Conservation (phyloP, 2,329 filamentous ascomycete genomes). For the Claviceps spartinae region DNA sequence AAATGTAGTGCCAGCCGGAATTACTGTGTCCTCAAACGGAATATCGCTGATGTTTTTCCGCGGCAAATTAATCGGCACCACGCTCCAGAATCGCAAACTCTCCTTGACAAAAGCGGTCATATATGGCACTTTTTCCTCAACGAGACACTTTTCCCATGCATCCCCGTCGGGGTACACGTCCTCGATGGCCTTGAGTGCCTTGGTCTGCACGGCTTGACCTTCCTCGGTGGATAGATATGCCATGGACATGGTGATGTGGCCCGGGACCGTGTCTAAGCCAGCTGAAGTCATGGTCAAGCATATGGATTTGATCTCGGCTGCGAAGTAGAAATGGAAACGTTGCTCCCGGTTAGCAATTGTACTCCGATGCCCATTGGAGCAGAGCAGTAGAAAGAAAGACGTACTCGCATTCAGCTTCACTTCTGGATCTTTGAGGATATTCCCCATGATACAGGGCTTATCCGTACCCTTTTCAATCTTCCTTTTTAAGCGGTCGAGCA, state of each 20-base stretch:
- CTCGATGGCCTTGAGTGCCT: constrained; percentile 56
- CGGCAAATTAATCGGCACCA: constrained; percentile 67
- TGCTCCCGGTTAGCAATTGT: neutral
- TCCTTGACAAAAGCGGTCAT: constrained; percentile 69
- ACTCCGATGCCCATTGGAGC: neutral
- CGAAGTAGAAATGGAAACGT: neutral
- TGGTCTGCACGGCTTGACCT: constrained; percentile 57
- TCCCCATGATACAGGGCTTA: constrained; percentile 28
- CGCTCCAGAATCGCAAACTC: constrained; percentile 63
- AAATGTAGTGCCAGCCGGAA: constrained; percentile 65
- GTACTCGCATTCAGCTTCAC: constrained; percentile 25
- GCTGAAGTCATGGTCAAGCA: constrained; percentile 73
- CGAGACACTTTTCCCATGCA: constrained; percentile 60
- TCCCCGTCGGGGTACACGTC: constrained; percentile 58
- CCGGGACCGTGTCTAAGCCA: constrained; percentile 68
- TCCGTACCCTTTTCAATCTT: constrained; percentile 26
- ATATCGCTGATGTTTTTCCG: constrained; percentile 61
- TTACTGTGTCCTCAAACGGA: constrained; percentile 48
- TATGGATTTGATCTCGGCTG: constrained; percentile 66
- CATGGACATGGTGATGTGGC: constrained; percentile 67
- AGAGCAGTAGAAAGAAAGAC: neutral
- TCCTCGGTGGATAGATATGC: constrained; percentile 57
- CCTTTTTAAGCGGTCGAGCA: constrained; percentile 44
- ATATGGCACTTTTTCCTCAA: constrained; percentile 65
- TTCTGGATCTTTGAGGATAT: constrained; percentile 42